Evolutionary conservation across 805 yeast species (phyloP), one percentile per base, ranked within the genome.

Genomic region (Saccharomycopsis javanensis): DNA sequence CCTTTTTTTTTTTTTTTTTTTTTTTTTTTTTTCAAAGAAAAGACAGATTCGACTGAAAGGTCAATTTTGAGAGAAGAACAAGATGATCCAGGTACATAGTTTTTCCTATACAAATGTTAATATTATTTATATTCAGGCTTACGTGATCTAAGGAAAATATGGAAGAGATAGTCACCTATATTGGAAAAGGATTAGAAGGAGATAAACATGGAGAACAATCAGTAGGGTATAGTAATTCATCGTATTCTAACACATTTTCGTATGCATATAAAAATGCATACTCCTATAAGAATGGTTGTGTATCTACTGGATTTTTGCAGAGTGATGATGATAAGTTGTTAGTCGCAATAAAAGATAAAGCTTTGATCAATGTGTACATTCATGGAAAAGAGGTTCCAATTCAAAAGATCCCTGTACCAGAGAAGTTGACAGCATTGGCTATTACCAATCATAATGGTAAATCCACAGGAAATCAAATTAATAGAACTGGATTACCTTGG

Each of bases 401-500:
- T 63, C 94, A 90, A 72, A 76, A 85, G 64, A 75, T 91, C 45
- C 94, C 96, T 0, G 74, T 91, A 13, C 96, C 97, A 0, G 97
- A 88, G 68, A 81, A 80, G 55, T 69, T 91, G 45, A 71, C 79
- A 13, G 80, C 88, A 66, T 64, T 88, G 53, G 72, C 79, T 0
- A 64, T 80, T 3, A 59, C 66, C 30, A 65, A 65, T 30, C 61
- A 63, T 16, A 61, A 61, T 16, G 54, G 60, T 33, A 61, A 63
- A 27, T 52, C 61, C 4, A 61, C 50, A 1, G 62, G 62, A 6
- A 55, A 59, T 15, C 63, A 61, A 10, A 65, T 60, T 15, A 65
- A 69, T 11, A 61, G 59, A 62, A 15, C 55, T 66, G 20, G 79
- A 60, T 65, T 77, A 38, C 85, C 86, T 20, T 84, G 86, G 77